These are phyloP conservation scores for Talaromyces piceae DNA, from an alignment of 2,329 filamentous ascomycete species.

Conservation along the genomic window DNA sequence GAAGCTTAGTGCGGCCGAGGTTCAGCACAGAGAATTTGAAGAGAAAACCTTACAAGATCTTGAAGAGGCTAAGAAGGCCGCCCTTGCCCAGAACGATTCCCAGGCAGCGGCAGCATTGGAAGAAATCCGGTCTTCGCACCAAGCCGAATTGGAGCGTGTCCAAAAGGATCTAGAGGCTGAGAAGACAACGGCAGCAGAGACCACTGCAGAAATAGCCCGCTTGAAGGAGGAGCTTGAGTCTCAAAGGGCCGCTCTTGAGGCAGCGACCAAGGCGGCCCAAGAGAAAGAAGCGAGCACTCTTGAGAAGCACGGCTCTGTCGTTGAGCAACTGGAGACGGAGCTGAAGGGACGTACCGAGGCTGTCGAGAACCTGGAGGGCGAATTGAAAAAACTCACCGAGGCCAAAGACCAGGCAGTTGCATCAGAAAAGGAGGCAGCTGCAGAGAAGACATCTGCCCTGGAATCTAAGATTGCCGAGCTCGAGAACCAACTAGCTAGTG, in stretches of 20 bases:
- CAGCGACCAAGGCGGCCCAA: conserved; percentile 18
- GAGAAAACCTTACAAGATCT: conserved; percentile 30
- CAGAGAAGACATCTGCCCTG: conserved; percentile 21
- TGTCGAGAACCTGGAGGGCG: conserved; percentile 32
- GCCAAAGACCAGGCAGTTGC: conserved; percentile 30
- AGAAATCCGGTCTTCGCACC: conserved; percentile 30
- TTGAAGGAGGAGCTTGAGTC: conserved; percentile 27
- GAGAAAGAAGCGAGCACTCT: conserved; percentile 26
- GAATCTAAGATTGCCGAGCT: conserved; percentile 30
- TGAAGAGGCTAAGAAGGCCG: conserved; percentile 31
- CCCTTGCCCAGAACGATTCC: conserved; percentile 28
- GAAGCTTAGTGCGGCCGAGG: conserved; percentile 30
- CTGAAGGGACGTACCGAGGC: conserved; percentile 30
- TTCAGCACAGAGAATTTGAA: conserved; percentile 29
- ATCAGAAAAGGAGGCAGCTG: conserved; percentile 27
- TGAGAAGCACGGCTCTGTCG: conserved; percentile 15
- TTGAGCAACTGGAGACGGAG: conserved; percentile 22
- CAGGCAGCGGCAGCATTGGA: conserved; percentile 29
- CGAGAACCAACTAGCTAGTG: conserved; percentile 27
- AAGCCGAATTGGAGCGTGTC: conserved; percentile 27
- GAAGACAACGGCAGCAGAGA: conserved; percentile 22
- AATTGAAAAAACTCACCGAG: conserved; percentile 28
- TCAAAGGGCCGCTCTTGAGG: conserved; percentile 22
- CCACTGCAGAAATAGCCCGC: conserved; percentile 22
- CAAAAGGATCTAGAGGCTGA: conserved; percentile 28